phyloP scores from a whole-genome alignment of 345 rosid species.

The Moringa oleifera region DNA sequence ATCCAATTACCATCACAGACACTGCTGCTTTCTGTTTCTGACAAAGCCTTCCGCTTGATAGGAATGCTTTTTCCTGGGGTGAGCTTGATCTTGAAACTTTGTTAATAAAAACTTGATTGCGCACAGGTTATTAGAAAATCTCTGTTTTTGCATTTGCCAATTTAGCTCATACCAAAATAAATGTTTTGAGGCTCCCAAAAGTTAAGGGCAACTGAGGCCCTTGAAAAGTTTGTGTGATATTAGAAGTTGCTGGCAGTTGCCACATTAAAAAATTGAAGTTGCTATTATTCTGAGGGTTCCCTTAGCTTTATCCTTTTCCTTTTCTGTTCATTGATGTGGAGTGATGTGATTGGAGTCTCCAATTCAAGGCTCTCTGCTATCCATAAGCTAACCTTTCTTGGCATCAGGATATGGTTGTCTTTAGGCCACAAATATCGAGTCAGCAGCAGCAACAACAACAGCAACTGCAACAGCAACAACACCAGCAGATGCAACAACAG shows the following conservation, averaged over 20 bases:
- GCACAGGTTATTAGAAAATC: neutral
- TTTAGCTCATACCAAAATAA: slow-evolving; percentile 6
- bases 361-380: neutral
- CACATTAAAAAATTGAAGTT: too few relatives aligned
- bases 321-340: too few relatives aligned
- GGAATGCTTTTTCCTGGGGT: slow-evolving; percentile 99
- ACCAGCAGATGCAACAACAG: slow-evolving; percentile 31
- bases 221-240: too few relatives aligned
- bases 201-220: too few relatives aligned
- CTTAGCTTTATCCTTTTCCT: too few relatives aligned
- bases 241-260: too few relatives aligned
- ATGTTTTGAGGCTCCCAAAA: neutral
- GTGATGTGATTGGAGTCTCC: too few relatives aligned
- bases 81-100: slow-evolving; percentile 21
- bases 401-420: slow-evolving; percentile 90
- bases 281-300: too few relatives aligned
- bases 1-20: slow-evolving; percentile 95
- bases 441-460: slow-evolving; percentile 44
- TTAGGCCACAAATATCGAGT: slow-evolving; percentile 79
- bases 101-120: neutral
- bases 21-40: slow-evolving; percentile 83
- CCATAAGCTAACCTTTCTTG: neutral
- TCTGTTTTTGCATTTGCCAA: neutral
- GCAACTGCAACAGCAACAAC: slow-evolving; percentile 24
- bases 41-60: slow-evolving; percentile 89